Conservation (phyloP, 345 rosid genomes). For the Populus alba region DNA sequence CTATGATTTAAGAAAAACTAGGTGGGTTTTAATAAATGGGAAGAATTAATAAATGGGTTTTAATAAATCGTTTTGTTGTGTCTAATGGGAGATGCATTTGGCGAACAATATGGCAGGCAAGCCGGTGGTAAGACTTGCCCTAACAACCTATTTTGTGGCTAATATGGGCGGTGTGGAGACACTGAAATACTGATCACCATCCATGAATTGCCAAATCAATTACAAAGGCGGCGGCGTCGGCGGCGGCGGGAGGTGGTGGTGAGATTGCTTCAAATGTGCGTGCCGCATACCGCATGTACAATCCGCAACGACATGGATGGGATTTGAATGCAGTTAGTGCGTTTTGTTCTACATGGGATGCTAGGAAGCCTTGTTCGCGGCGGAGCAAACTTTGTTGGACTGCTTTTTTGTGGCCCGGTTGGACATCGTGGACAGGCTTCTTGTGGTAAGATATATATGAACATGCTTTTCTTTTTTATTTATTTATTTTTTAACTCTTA, state of each 20-base stretch:
- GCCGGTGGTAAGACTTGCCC: conserved; percentile 26
- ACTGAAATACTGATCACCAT: conserved; percentile 23
- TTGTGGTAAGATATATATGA: conserved; percentile 34
- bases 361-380: conserved; percentile 48
- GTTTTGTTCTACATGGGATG: conserved; percentile 68
- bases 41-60: too few relatives aligned
- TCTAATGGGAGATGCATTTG: background rate
- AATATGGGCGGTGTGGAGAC: conserved; percentile 25
- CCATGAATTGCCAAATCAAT: conserved; percentile 25
- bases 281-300: conserved; percentile 55
- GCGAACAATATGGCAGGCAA: conserved; percentile 22
- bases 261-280: conserved; percentile 45
- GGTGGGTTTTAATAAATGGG: background rate
- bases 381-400: conserved; percentile 63
- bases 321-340: conserved; percentile 47
- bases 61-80: background rate
- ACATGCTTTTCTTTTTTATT: background rate
- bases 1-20: background rate
- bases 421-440: conserved; percentile 56
- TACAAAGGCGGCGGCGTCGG: conserved; percentile 14
- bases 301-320: conserved; percentile 48
- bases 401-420: conserved; percentile 37
- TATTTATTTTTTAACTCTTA: background rate
- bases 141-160: conserved; percentile 26
- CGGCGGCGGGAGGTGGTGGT: background rate